Evolutionary conservation across 192 early-diverging fungal species (phyloP), one percentile per base, ranked within the genome.

Genomic region (Phycomyces blakesleeanus): DNA sequence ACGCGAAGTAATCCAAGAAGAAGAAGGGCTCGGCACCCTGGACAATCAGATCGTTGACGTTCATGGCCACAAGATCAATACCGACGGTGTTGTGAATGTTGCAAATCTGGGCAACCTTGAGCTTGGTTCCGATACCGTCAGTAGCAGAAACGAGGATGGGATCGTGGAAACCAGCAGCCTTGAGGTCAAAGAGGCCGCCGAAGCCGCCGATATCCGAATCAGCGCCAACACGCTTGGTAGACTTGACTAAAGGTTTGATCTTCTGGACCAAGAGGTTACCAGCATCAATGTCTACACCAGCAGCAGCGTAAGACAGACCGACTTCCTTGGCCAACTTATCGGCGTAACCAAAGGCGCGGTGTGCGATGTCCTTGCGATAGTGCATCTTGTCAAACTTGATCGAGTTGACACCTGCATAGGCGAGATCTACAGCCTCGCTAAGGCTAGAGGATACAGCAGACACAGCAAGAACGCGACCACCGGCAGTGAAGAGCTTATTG

Each of bases 1-100:
- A 93, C 14, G 96, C 97, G 79, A 92, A 99, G 77, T 99, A 99
- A 81, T 99, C 97, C 57, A 98, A 82, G 81, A 99, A 99, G 80
- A 96, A 95, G 34, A 99, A 78, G 10, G 97, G 96, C 77, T 99
- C 97, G 7, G 96, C 97, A 41, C 97, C 97, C 78, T 99, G 97
- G 21, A 98, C 97, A 42, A 99, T 80, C 51, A 99, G 79, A 69
- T 99, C 97, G 78, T 99, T 99, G 63, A 98, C 97, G 71, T 89
- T 96, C 97, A 99, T 99, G 6, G 97, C 97, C 41, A 99, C 97
- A 42, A 98, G 81, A 73, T 99, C 97, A 69, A 97, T 91, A 44
- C 96, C 93, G 50, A 99, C 94, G 8, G 95, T 94, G 73, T 95
- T 85, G 75, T 97, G 93, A 58, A 91, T 91, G 26, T 82, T 78